phyloP scores from a whole-genome alignment of 306 rosid genomes.

The Cicer bijugum region DNA sequence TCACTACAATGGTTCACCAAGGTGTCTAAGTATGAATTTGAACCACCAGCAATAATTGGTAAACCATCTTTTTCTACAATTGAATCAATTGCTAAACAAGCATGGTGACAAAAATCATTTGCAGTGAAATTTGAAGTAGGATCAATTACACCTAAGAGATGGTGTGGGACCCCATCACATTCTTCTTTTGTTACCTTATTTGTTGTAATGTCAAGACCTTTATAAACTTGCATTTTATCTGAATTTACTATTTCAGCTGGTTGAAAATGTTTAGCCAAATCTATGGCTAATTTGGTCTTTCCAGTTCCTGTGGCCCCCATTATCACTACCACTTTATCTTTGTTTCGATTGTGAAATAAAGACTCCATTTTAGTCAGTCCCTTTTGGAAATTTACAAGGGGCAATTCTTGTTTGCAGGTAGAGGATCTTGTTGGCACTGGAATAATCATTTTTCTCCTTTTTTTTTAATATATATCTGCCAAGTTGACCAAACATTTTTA shows the following conservation, averaged over 20 bases:
- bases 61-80: constrained; percentile 45
- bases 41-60: constrained; percentile 61
- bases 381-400: constrained; percentile 56
- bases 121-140: constrained; percentile 47
- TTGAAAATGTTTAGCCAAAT: constrained; percentile 61
- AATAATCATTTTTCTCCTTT: constrained; percentile 39
- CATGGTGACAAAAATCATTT: constrained; percentile 48
- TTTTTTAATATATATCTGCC: constrained; percentile 47
- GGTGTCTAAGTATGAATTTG: constrained; percentile 52
- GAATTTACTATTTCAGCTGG: constrained; percentile 79
- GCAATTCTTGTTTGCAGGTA: constrained; percentile 60
- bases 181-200: constrained; percentile 72
- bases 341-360: constrained; percentile 48
- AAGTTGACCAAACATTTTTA: constrained; percentile 46
- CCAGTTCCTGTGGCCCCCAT: constrained; percentile 91
- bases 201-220: constrained; percentile 72
- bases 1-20: constrained; percentile 40
- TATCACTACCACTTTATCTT: constrained; percentile 67
- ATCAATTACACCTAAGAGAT: constrained; percentile 56
- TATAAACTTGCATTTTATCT: constrained; percentile 84
- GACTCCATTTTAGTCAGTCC: constrained; percentile 48
- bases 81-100: constrained; percentile 47
- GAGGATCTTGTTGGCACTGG: constrained; percentile 31
- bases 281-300: constrained; percentile 75
- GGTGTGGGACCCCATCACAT: constrained; percentile 73